Percentiles rank a stretch among this genome's conserved stretches.
Conservation (phyloP, 306 rosid species). For the Begonia masoniana region DNA sequence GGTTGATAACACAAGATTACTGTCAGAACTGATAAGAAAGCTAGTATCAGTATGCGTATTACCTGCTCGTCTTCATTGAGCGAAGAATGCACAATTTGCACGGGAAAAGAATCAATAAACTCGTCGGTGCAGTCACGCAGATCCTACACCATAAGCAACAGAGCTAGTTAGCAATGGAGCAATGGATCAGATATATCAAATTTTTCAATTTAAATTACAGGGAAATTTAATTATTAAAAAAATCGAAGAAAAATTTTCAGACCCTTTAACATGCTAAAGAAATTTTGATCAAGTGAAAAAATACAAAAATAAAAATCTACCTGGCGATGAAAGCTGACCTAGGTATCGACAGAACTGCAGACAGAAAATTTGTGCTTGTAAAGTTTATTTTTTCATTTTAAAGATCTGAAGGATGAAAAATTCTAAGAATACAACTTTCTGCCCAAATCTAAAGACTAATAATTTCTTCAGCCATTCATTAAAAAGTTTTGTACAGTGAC, state of each 20-base stretch:
- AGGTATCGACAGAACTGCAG: no score
- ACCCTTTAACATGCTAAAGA: no score
- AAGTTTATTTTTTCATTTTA: no score
- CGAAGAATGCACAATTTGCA: conserved; percentile 37
- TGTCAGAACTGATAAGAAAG: no score
- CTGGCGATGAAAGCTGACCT: no score
- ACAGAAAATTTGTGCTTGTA: no score
- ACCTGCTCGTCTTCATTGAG: conserved; percentile 72
- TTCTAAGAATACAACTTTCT: no score
- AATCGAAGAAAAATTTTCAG: background rate
- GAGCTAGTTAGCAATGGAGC: background rate
- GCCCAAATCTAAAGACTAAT: no score
- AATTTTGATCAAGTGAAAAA: background rate
- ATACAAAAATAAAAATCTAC: background rate
- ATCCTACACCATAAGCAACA: conserved; percentile 34
- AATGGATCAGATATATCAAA: conserved; percentile 1
- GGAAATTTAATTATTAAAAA: background rate
- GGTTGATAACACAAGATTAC: no score
- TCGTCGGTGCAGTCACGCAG: conserved; percentile 38
- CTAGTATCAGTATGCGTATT: background rate
- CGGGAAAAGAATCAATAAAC: conserved; percentile 28
- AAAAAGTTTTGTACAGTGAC: background rate
- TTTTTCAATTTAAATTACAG: background rate
- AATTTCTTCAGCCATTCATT: no score
- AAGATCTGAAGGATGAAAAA: no score